Evolutionary conservation across 495 filamentous ascomycete genomes (phyloP).

Genomic region (Hypoxylon trugodes): DNA sequence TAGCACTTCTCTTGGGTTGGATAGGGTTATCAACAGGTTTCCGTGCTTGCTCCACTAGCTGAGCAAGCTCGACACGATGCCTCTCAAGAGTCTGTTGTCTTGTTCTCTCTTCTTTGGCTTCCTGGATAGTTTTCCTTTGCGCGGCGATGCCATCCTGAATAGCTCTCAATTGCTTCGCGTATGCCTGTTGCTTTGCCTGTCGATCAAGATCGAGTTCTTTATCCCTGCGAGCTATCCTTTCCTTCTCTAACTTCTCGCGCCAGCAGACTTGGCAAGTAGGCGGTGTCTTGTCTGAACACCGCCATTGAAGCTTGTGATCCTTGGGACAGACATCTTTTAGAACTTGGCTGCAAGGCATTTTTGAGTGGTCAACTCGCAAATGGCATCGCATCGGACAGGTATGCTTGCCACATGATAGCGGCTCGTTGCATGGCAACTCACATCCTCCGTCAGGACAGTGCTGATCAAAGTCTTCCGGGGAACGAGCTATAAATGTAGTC

Average conservation of each 20-base stretch:
- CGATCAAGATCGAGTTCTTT: slow-evolving; percentile 63
- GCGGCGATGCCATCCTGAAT: slow-evolving; percentile 66
- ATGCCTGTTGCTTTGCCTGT: slow-evolving; percentile 57
- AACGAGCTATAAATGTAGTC: slow-evolving; percentile 33
- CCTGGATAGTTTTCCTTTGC: slow-evolving; percentile 57
- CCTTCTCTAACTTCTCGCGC: slow-evolving; percentile 55
- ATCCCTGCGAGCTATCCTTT: slow-evolving; percentile 58
- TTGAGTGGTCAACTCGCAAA: slow-evolving; percentile 70
- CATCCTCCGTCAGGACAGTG: slow-evolving; percentile 80
- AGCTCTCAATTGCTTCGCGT: slow-evolving; percentile 60
- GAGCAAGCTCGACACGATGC: slow-evolving; percentile 22
- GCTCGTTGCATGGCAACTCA: slow-evolving; percentile 62
- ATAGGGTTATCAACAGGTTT: not conserved
- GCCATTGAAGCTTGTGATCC: slow-evolving; percentile 55
- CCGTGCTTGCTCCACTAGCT: slow-evolving; percentile 40
- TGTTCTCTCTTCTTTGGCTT: slow-evolving; percentile 55
- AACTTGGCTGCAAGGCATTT: slow-evolving; percentile 62
- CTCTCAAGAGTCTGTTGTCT: slow-evolving; percentile 58
- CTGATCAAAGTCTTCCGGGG: slow-evolving; percentile 64
- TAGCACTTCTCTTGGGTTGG: not conserved
- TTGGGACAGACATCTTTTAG: slow-evolving; percentile 59
- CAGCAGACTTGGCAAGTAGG: slow-evolving; percentile 60
- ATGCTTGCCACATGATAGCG: slow-evolving; percentile 69
- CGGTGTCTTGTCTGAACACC: slow-evolving; percentile 43
- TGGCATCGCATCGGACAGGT: slow-evolving; percentile 71